Evolutionary conservation across 192 early-diverging fungal genomes (phyloP).

Genomic region (Entomortierella parvispora): DNA sequence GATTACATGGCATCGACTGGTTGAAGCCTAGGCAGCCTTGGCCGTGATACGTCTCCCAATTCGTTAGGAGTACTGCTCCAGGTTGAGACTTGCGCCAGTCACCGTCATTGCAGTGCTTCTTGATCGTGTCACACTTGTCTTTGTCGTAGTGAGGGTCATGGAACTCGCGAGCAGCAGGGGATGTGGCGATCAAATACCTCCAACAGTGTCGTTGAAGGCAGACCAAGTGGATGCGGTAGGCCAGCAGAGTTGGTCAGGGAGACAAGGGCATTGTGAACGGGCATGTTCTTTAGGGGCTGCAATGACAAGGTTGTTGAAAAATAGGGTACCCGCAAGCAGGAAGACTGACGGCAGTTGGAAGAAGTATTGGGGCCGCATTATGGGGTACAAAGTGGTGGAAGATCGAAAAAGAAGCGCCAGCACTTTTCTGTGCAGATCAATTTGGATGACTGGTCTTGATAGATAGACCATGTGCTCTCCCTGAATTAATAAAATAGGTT

Average conservation of each 20-base stretch:
- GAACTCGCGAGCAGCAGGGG: slow-evolving; percentile 36
- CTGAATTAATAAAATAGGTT: no score
- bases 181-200: slow-evolving; percentile 32
- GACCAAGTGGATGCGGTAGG: slow-evolving; percentile 35
- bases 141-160: slow-evolving; percentile 36
- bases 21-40: slow-evolving; percentile 26
- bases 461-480: no score
- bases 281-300: no score
- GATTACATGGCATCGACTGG: slow-evolving; percentile 33
- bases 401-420: no score
- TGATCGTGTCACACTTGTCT: slow-evolving; percentile 42
- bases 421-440: no score
- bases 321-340: no score
- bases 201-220: slow-evolving; percentile 13
- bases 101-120: slow-evolving; percentile 32
- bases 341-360: no score
- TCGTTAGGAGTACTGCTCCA: slow-evolving; percentile 17
- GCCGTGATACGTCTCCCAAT: slow-evolving; percentile 19
- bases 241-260: slow-evolving; percentile 34
- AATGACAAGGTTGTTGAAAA: no score
- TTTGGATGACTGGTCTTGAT: no score
- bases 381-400: no score
- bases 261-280: slow-evolving; percentile 16
- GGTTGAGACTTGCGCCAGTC: slow-evolving; percentile 28
- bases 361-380: no score